phyloP scores from a whole-genome alignment of 2,329 filamentous ascomycete genomes.

The Paraphaeosphaeria sporulosa region DNA sequence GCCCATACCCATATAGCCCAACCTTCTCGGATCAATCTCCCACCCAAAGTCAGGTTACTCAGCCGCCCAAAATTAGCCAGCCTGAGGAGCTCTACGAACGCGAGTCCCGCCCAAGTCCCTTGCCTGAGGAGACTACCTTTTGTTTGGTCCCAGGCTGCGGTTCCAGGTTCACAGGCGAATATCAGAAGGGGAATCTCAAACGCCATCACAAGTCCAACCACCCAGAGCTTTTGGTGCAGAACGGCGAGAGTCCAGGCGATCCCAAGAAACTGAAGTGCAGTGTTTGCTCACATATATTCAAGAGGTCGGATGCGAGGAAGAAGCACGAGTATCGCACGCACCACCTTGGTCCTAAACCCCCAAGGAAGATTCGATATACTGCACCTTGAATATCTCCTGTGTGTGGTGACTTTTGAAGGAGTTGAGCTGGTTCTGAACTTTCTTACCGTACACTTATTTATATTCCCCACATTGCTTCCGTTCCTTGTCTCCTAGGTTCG shows the following conservation, averaged over 20 bases:
- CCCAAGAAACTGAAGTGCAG: conserved; percentile 12
- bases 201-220: conserved; percentile 14
- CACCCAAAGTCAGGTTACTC: not conserved
- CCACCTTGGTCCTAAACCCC: not conserved
- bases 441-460: not conserved
- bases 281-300: conserved; percentile 12
- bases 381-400: too few relatives aligned
- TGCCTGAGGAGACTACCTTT: not conserved
- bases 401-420: not conserved
- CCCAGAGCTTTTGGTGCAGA: not conserved
- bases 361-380: too few relatives aligned
- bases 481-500: not conserved
- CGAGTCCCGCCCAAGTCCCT: too few relatives aligned
- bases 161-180: not conserved
- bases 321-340: conserved; percentile 30
- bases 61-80: not conserved
- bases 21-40: not conserved
- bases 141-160: not conserved
- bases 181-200: conserved; percentile 20
- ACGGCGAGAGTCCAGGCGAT: not conserved
- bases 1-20: not conserved
- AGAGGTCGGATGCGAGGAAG: conserved; percentile 20
- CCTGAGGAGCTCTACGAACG: too few relatives aligned
- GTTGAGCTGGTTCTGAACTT: not conserved
- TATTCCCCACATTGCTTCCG: not conserved